Base-by-base conservation (phyloP, 495 filamentous ascomycete genomes). In the Aspergillus ostianus region DNA sequence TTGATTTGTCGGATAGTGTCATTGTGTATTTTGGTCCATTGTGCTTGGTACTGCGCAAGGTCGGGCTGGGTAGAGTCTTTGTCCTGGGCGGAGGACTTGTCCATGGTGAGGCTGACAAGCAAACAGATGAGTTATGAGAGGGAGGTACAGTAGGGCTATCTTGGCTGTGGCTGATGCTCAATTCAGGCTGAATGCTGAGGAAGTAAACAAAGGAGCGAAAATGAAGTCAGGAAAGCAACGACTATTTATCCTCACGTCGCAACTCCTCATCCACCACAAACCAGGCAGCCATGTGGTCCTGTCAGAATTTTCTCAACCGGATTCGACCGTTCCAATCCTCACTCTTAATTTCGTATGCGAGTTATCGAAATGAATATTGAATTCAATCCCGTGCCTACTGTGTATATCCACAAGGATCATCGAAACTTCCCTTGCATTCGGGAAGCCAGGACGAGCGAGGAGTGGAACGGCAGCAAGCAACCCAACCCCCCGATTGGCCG, bases 1-100 rank as follows among this genome's bases (percentile, higher is more conserved):
- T 67, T 52, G 26, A 67, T 63, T 21, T 67, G 57, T 2, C 58
- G 47, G 17, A 67, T 50, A 2, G 60, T 67, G 41, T 61, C 59
- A 10, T 63, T 58, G 44, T 67, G 60, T 18, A 67, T 61, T 41
- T 56, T 58, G 15, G 47, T 44, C 64, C 61, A 67, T 44, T 59
- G 58, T 1, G 60, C 61, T 54, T 67, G 57, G 29, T 63, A 63
- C 6, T 51, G 36, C 3, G 55, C 64, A 21, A 67, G 56, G 27
- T 57, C 54, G 3, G 36, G 53, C 3, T n/a, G 13, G 0, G 21
- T 23, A 1, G 47, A 27, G 27, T 55, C 56, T 15, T 46, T 46
- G 58, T 21, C 51, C 2, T 47, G 26, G 13, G 48, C 10, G 6
- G 53, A 50, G 46, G n/a, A 51, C 51, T 64, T 57, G 30, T 60